Evolutionary conservation across 2,329 filamentous ascomycete species (phyloP), one percentile per base, ranked within the genome.

Genomic region (Cercospora sesami): DNA sequence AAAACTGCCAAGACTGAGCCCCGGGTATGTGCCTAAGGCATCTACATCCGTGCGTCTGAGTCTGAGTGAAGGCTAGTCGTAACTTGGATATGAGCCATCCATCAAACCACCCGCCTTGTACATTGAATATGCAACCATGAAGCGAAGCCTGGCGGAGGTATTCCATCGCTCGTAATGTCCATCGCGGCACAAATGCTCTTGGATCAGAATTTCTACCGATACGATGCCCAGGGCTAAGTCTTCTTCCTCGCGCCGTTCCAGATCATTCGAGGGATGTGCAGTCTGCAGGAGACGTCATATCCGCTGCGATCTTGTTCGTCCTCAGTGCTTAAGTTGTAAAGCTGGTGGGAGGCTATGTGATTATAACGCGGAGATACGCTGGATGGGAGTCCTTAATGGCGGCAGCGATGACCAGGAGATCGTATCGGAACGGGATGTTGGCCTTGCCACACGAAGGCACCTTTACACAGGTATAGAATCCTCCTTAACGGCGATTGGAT

Each of bases 151-250:
- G 7, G 8, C 5, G 12, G 3, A 55, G 48, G 21, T 4, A 55
- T 1, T 16, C 7, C 8, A 5, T 26, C 7, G 12, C 48, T 9
- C 23, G 10, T 3, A n/a, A 55, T 55, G 48, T n/a, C 3, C 12
- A n/a, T 9, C 7, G 9, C 14, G 48, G 9, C 48, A 30, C 23
- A 14, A 1, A 7, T 28, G 23, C 7, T 14, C 5, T 14, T 16
- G 48, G 4, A 16, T 2, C 48, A 16, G 5, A 5, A 23, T 14
- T n/a, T 8, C 7, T 21, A 21, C 31, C 10, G 31, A 36, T 60
- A 39, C 21, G 21, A 81, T 68, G 77, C 64, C 66, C 14, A 65
- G 53, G 26, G 23, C 45, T 1, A 65, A 62, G 23, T 48, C 63
- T 9, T 48, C 42, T 4, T 61, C 66, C n/a, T 61, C 66, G 4